Evolutionary conservation across 495 filamentous ascomycete genomes (phyloP), one percentile per base, ranked within the genome.

Genomic region (Neurospora tetraspora): DNA sequence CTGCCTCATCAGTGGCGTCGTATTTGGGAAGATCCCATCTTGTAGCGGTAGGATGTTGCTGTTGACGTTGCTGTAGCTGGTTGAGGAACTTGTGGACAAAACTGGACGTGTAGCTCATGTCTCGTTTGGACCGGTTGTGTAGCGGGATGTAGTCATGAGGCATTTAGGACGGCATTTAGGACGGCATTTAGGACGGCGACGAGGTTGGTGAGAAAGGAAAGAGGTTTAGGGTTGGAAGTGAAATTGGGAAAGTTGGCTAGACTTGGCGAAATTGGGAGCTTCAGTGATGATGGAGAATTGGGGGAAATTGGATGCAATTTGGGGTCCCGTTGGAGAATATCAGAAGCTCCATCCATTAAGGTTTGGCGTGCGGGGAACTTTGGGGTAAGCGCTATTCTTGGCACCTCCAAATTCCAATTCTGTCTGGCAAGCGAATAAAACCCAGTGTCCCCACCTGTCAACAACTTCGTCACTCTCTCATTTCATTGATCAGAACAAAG

Each of bases 71-170:
- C 0, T 76, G 71, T 16, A 80, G 39, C 7, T 76, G 74, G 12
- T 39, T 59, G 68, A 80, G 31, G 39, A 79, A 77, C 2, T 79
- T 74, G 34, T 73, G 73, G 34, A 73, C 74, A 53, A 80, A 76
- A 40, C 74, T 75, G 16, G 73, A 59, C 23, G 59, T 37, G 34
- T 68, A 37, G 18, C 40, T 72, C 73, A 74, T 76, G 27, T 65
- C 53, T 65, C 27, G 53, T 65, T 65, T 34, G 27, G 53, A 34
- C 27, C 53, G 53, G 18, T 36, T 65, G 27, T 65, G 53, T 14
- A 65, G 53, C 31, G 53, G 53, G 53, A 65, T 65, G 53, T 65
- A 65, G 23, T 34, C 53, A 65, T 65, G 53, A 8, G 53, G 12
- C 53, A 65, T 61, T 7, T 6, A 34, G 34, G 34, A 34, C 34